These are phyloP conservation scores for Candida orba DNA, from an alignment of 805 yeast genomes.

Conservation along the genomic window DNA sequence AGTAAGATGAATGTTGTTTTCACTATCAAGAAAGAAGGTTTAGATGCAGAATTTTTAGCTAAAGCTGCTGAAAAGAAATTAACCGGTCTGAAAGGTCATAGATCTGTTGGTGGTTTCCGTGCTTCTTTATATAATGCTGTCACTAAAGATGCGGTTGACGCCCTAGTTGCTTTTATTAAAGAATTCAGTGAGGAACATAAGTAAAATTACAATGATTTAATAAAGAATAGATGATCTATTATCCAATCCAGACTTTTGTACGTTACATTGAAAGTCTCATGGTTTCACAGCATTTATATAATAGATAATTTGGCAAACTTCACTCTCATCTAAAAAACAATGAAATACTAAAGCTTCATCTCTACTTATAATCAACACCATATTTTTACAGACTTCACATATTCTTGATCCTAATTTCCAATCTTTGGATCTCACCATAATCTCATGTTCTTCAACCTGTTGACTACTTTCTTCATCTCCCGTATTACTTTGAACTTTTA, in stretches of 20 bases:
- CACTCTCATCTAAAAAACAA: constrained; percentile 57
- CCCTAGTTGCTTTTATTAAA: constrained; percentile 4
- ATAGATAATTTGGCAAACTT: constrained; percentile 58
- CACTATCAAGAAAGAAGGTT: constrained; percentile 43
- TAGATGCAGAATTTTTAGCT: constrained; percentile 63
- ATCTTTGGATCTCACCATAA: constrained; percentile 50
- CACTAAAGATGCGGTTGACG: constrained; percentile 6
- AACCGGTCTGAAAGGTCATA: constrained; percentile 29
- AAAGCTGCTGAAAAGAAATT: constrained; percentile 55
- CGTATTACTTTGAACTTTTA: constrained; percentile 34
- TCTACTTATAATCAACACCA: constrained; percentile 51
- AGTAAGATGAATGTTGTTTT: constrained; percentile 92
- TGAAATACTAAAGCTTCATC: constrained; percentile 57
- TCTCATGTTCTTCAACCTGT: constrained; percentile 32
- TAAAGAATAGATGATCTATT: no score
- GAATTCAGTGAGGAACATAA: constrained; percentile 35
- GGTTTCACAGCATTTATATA: constrained; percentile 34
- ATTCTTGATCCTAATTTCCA: constrained; percentile 63
- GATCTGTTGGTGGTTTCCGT: constrained; percentile 11
- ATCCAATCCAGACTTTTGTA: no score
- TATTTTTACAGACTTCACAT: constrained; percentile 53
- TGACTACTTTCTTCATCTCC: constrained; percentile 16
- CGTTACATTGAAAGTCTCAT: no score
- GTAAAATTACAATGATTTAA: constrained; percentile 1
- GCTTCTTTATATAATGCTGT: constrained; percentile 8